Evolutionary conservation across 176 grass and related monocot genomes (phyloP).

Genomic region (Calamus simplicifolius): DNA sequence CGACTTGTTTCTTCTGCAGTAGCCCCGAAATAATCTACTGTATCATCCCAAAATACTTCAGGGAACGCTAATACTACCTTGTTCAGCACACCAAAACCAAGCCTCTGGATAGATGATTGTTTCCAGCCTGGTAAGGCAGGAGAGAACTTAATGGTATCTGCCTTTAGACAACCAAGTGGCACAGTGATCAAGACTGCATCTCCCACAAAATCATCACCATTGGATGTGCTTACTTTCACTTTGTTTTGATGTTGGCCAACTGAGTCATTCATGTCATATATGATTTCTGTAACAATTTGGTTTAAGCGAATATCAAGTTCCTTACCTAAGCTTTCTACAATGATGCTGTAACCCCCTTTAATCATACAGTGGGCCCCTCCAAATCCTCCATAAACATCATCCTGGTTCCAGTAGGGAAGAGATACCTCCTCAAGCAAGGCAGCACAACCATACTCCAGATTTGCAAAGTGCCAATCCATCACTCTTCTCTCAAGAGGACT

Average conservation of each 20-base stretch:
- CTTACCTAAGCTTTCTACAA: constrained; percentile 62
- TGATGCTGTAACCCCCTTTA: constrained; percentile 84
- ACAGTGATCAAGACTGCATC: constrained; percentile 89
- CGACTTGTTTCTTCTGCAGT: constrained; percentile 83
- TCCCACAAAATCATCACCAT: constrained; percentile 69
- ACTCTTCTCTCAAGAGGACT: constrained; percentile 85
- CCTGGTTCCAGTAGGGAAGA: constrained; percentile 98
- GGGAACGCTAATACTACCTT: constrained; percentile 94
- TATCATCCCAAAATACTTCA: constrained; percentile 95
- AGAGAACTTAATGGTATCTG: constrained; percentile 72
- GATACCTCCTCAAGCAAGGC: constrained; percentile 88
- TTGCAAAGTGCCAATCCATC: constrained; percentile 99
- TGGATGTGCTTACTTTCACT: constrained; percentile 67
- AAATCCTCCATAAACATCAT: constrained; percentile 96
- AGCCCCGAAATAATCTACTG: constrained; percentile 90
- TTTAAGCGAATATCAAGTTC: constrained; percentile 85
- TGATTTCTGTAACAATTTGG: constrained; percentile 62
- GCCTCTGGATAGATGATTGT: constrained; percentile 56
- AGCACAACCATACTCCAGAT: constrained; percentile 98
- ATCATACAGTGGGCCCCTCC: constrained; percentile 99
- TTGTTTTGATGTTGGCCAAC: constrained; percentile 25
- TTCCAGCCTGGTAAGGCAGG: constrained; percentile 95
- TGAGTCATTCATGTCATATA: constrained; percentile 35
- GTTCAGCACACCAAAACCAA: constrained; percentile 91
- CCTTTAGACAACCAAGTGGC: constrained; percentile 96